Evolutionary conservation across 1,139 yeast species (phyloP), one percentile per base, ranked within the genome.

Genomic region (Pneumocystis wakefieldiae): DNA sequence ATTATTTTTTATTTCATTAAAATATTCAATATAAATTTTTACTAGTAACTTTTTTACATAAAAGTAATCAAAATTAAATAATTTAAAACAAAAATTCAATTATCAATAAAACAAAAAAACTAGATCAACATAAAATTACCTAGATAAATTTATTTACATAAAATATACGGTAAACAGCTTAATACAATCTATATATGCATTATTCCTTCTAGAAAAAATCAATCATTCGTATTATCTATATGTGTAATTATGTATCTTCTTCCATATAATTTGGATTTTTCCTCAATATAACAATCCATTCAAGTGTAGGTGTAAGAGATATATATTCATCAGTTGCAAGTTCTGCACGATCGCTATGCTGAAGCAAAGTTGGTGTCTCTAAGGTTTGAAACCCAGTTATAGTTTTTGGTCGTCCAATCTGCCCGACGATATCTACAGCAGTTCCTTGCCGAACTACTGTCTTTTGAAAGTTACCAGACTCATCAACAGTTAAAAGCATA

Each of bases 301-400:
- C 98, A 69, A 94, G 79, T 53, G 91, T 83, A 67, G 84, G 83
- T 10, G 95, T 82, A 71, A 90, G 80, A 68, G 95, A 83, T 68
- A 87, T 80, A 78, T 91, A 94, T 76, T 92, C 97, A 66, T 90
- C 95, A 71, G 88, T 91, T 74, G 94, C 99, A 69, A 94, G 80
- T 75, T 94, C 99, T 0, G 98, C 99, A 68, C 97, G 82, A 75
- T 94, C 98, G 61, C 97, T 97, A 70, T 85, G 85, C 63, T 94
- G 91, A 67, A 94, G 79, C 70, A 94, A 79, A 32, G 92, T 98
- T 0, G 99, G 99, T 0, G 98, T 92, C 6, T 95, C 87, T 73
- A 94, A 98, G 1, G 99, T 94, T 32, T 92, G 97, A 98, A 98
- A 94, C 58, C 98, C 98, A 4, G 98, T 94, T 62, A 94, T 94